Percentiles rank a stretch among this genome's conserved stretches.
Evolutionary conservation across 208 protist species (phyloP).

Genomic region (Leishmania martiniquensis): DNA sequence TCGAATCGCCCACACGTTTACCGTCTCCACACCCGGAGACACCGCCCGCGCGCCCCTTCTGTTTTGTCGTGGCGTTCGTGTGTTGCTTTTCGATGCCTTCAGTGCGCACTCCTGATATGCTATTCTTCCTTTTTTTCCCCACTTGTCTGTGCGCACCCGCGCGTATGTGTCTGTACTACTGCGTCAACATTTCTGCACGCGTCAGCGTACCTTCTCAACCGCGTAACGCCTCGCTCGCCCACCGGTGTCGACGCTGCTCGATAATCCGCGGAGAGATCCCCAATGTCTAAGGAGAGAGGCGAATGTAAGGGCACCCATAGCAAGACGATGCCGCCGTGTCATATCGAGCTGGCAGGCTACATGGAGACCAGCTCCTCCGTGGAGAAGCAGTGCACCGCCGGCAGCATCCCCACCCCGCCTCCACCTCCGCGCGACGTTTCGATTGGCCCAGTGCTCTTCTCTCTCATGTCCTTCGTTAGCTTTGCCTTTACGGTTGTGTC

Average conservation of each 20-base stretch:
- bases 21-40: too few relatives aligned
- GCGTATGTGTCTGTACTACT: too few relatives aligned
- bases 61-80: too few relatives aligned
- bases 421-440: slow-evolving; percentile 56
- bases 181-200: slow-evolving; percentile 1
- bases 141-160: too few relatives aligned
- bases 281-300: slow-evolving; percentile 23
- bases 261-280: neutral
- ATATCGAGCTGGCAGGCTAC: slow-evolving; percentile 14
- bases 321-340: slow-evolving; percentile 18
- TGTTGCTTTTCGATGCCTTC: too few relatives aligned
- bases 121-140: too few relatives aligned
- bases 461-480: slow-evolving; percentile 35
- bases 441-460: slow-evolving; percentile 44
- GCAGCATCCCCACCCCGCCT: slow-evolving; percentile 34
- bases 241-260: neutral
- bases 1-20: too few relatives aligned
- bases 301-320: slow-evolving; percentile 20
- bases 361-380: slow-evolving; percentile 25
- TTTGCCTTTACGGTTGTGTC: slow-evolving; percentile 59
- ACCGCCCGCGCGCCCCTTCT: too few relatives aligned
- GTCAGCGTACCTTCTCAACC: neutral
- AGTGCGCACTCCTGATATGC: too few relatives aligned
- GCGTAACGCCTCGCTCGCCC: neutral
- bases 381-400: slow-evolving; percentile 12